Percentiles rank a stretch among this genome's conserved stretches.
Evolutionary conservation across 1,284 basidiomycete genomes (phyloP).

Genomic region (Cryptococcus sp.): DNA sequence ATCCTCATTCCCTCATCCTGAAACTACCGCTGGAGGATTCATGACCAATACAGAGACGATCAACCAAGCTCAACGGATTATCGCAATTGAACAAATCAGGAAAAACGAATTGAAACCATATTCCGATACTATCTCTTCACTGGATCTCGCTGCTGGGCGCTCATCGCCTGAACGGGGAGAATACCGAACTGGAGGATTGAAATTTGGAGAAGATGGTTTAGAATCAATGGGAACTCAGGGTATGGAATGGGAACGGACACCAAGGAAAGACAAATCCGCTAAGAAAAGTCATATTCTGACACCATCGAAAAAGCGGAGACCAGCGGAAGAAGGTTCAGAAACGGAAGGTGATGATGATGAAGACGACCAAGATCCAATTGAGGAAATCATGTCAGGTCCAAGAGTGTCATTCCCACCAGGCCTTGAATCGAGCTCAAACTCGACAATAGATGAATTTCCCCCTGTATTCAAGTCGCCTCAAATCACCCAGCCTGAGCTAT

Average conservation of each 20-base stretch:
- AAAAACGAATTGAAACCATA: constrained; percentile 28
- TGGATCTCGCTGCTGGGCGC: neutral
- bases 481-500: constrained; percentile 32
- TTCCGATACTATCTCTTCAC: constrained; percentile 6
- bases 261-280: neutral
- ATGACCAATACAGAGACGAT: constrained; percentile 18
- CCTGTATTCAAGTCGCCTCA: constrained; percentile 31
- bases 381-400: neutral
- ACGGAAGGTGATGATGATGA: neutral
- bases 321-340: constrained; percentile 1
- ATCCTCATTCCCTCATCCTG: constrained; percentile 4
- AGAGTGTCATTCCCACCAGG: neutral
- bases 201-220: neutral
- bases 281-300: constrained; percentile 5
- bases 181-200: neutral
- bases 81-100: constrained; percentile 25
- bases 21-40: constrained; percentile 13
- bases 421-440: neutral
- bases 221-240: constrained; percentile 17
- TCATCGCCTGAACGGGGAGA: neutral
- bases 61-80: constrained; percentile 22
- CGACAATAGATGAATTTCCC: constrained; percentile 33
- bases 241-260: neutral
- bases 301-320: constrained; percentile 8
- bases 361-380: neutral